Base-by-base conservation (phyloP, 1,139 yeast species). In the Hemisphaericaspora xylofermentans region DNA sequence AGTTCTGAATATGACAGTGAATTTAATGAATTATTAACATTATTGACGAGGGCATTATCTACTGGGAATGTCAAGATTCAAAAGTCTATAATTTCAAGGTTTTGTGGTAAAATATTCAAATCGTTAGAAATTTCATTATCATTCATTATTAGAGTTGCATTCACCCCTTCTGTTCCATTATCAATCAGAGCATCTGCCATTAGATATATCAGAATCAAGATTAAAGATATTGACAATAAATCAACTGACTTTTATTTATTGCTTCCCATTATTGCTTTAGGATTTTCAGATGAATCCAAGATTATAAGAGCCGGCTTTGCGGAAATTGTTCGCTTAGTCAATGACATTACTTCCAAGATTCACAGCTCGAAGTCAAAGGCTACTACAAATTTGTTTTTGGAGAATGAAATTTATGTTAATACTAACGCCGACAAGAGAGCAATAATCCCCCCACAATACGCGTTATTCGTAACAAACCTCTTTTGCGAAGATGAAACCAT, bases 381-480 rank as follows among this genome's bases (percentile, higher is more conserved):
- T 17, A 61, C 60, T 37, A 42, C 56, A 3, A 38, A 44, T 1
- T 59, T 71, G 30, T 68, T 61, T 45, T 53, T 71, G 62, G 77
- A 73, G 48, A 61, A 61, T n/a, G 63, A 63, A 44, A 64, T 73
- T 36, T 73, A 71, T 48, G 61, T 82, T 10, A 56, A 63, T 1
- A 43, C 56, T 16, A 64, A 70, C 59, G 44, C 74, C 62, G 40
- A 66, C 60, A 46, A 63, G 53, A 48, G 72, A 37, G 78, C 84
- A 18, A 71, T 84, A 53, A 68, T 88, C 28, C 68, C 84, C 28
- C 84, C 89, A 37, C 76, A 78, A 40, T 95, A 88, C 56, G 80
- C 82, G 4, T 63, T 68, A 30, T 51, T 54, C 9, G 64, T 89
- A 56, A 49, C 80, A 19, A 61, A 65, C 2, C 58, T 68, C n/a